Percentiles rank a stretch among this genome's conserved stretches.
Evolutionary conservation across 2,329 filamentous ascomycete genomes (phyloP).

Genomic region (Ophiocordyceps sinensis): DNA sequence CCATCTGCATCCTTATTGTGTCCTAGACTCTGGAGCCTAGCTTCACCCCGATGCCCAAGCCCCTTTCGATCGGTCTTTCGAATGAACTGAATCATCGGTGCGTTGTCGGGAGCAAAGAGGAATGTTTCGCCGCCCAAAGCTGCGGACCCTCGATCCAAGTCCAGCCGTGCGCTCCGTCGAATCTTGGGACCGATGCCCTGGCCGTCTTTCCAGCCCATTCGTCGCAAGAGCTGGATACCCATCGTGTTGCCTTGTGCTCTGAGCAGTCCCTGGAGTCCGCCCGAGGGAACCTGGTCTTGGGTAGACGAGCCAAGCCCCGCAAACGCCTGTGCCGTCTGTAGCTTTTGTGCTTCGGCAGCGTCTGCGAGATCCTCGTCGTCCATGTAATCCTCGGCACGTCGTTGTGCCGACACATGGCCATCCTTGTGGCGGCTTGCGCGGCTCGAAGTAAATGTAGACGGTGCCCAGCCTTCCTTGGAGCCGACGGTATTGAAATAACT

Average conservation of each 20-base stretch:
- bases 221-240: slow-evolving; percentile 70
- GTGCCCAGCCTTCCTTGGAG: slow-evolving; percentile 96
- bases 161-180: slow-evolving; percentile 56
- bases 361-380: slow-evolving; percentile 91
- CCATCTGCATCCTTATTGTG: slow-evolving; percentile 23
- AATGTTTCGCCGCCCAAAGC: slow-evolving; percentile 36
- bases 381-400: slow-evolving; percentile 83
- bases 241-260: slow-evolving; percentile 65
- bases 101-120: slow-evolving; percentile 76
- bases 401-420: slow-evolving; percentile 38
- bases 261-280: slow-evolving; percentile 56
- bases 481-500: slow-evolving; percentile 97
- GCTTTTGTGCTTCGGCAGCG: slow-evolving; percentile 58
- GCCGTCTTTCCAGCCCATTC: slow-evolving; percentile 92
- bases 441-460: slow-evolving; percentile 82
- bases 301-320: slow-evolving; percentile 58
- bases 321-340: slow-evolving; percentile 63
- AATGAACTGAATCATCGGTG: slow-evolving; percentile 49
- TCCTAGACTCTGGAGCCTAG: slow-evolving; percentile 28
- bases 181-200: slow-evolving; percentile 87
- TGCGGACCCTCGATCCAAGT: slow-evolving; percentile 20
- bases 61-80: slow-evolving; percentile 57
- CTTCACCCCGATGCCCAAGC: slow-evolving; percentile 50
- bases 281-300: slow-evolving; percentile 33
- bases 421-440: slow-evolving; percentile 64